phyloP scores from a whole-genome alignment of 169 alveolate species.

The Babesia divergens region DNA sequence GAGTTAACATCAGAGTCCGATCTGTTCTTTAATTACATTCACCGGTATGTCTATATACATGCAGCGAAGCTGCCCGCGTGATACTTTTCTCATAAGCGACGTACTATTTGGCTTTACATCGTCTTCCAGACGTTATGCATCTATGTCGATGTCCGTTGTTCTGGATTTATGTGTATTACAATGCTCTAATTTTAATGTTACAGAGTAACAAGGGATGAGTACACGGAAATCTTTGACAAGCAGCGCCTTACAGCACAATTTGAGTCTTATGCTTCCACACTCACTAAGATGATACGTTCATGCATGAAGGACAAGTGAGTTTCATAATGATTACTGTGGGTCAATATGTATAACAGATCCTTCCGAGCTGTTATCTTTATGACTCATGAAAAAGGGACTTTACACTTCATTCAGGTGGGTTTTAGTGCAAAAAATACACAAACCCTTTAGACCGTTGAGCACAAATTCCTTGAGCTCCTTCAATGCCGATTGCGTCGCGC shows the following conservation, averaged over 20 bases:
- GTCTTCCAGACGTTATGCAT: too few relatives aligned
- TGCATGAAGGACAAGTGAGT: conserved; percentile 33
- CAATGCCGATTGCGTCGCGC: conserved; percentile 23
- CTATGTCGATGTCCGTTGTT: too few relatives aligned
- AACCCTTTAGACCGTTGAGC: conserved; percentile 8
- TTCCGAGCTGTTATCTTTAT: conserved; percentile 3
- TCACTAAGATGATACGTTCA: conserved; percentile 19
- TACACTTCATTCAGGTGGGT: conserved; percentile 28
- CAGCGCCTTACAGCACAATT: conserved; percentile 3
- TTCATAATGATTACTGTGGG: too few relatives aligned
- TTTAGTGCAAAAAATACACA: too few relatives aligned
- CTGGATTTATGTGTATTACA: too few relatives aligned
- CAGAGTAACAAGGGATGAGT: conserved; percentile 30
- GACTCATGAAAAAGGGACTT: conserved; percentile 6
- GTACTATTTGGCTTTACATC: background rate
- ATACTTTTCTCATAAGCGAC: too few relatives aligned
- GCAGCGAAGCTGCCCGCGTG: too few relatives aligned
- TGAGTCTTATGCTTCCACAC: background rate
- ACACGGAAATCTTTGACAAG: background rate
- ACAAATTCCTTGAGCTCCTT: conserved; percentile 24
- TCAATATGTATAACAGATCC: background rate
- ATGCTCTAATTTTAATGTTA: background rate
- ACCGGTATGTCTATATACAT: conserved; percentile 24
- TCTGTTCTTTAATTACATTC: conserved; percentile 24
- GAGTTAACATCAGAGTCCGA: conserved; percentile 29